A percentile compares a stretch with the other conserved stretches of the same genome.
phyloP scores from a whole-genome alignment of 331 rosid species.

The Acacia pycnantha region DNA sequence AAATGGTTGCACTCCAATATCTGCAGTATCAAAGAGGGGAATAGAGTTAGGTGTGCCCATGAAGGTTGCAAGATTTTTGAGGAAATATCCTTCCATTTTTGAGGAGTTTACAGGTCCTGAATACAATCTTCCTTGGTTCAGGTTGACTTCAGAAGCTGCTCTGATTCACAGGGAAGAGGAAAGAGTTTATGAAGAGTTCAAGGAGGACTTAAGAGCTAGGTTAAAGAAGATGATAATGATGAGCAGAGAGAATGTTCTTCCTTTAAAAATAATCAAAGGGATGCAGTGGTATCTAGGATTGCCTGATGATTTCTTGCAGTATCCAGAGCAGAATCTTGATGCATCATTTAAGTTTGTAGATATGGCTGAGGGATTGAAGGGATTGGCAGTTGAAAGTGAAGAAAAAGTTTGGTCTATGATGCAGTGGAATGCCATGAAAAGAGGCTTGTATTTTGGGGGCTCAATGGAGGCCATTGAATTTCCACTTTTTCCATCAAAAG shows the following conservation, averaged over 20 bases:
- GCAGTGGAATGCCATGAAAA: slow-evolving; percentile 63
- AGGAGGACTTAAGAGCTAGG: slow-evolving; percentile 62
- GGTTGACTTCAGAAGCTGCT: slow-evolving; percentile 74
- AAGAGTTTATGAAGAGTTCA: slow-evolving; percentile 56
- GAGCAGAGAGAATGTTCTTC: slow-evolving; percentile 66
- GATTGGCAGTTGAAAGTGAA: slow-evolving; percentile 51
- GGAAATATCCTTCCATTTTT: slow-evolving; percentile 81
- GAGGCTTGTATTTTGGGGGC: slow-evolving; percentile 47
- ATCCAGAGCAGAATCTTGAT: slow-evolving; percentile 58
- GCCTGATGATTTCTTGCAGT: slow-evolving; percentile 61
- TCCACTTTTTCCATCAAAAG: slow-evolving; percentile 70
- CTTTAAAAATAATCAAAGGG: slow-evolving; percentile 77
- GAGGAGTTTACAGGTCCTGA: slow-evolving; percentile 76
- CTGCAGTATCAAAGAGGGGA: slow-evolving; percentile 69
- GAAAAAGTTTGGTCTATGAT: slow-evolving; percentile 56
- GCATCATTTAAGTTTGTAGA: slow-evolving; percentile 70
- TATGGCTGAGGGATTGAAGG: slow-evolving; percentile 74
- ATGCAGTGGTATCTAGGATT: slow-evolving; percentile 93
- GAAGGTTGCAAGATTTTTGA: slow-evolving; percentile 71
- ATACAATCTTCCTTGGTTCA: slow-evolving; percentile 84
- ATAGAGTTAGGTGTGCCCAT: slow-evolving; percentile 60
- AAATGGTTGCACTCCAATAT: slow-evolving; percentile 71
- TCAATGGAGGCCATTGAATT: slow-evolving; percentile 65
- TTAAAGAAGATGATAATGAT: slow-evolving; percentile 75
- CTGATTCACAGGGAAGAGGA: slow-evolving; percentile 72